Evolutionary conservation across 2,329 filamentous ascomycete species (phyloP), one percentile per base, ranked within the genome.

Genomic region (Pseudofabraea citricarpa): DNA sequence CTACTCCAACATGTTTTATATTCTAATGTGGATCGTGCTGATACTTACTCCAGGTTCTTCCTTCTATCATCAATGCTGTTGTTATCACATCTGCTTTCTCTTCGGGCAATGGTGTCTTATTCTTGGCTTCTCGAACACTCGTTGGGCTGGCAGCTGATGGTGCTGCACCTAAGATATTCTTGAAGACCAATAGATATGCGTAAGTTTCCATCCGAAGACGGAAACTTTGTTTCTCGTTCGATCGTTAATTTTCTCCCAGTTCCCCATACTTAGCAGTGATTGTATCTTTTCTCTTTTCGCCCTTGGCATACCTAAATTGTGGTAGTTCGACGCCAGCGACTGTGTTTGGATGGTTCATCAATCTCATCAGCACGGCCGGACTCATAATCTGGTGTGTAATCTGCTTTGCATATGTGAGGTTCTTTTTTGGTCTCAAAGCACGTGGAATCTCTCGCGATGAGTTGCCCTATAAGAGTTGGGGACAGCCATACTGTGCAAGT

Each of bases 1-100:
- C 4, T 6, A 5, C n/a, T n/a, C n/a, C n/a, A n/a, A n/a, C n/a
- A n/a, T n/a, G n/a, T n/a, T n/a, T n/a, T n/a, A n/a, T n/a, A n/a
- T n/a, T n/a, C n/a, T n/a, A n/a, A n/a, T n/a, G n/a, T n/a, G n/a
- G n/a, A n/a, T n/a, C n/a, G n/a, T n/a, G n/a, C n/a, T n/a, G n/a
- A n/a, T n/a, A n/a, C n/a, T n/a, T n/a, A n/a, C n/a, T 31, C n/a
- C 16, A 31, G 27, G 81, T 74, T 5, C 75, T 89, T 8, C 81
- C 83, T 0, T 79, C 77, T 8, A 74, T 90, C 41, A 81, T 90
- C 63, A 90, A 90, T 59, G 85, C 83, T 31, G 71, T 88, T 29
- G 82, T 90, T 55, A 72, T 88, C 54, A 85, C 80, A 0, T 84
- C 81, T 0, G 83, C 81, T 0, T 81, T 78, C 63, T 86, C 82